Evolutionary conservation across 2,329 filamentous ascomycete species (phyloP).

Genomic region (Stylonectria norvegica): DNA sequence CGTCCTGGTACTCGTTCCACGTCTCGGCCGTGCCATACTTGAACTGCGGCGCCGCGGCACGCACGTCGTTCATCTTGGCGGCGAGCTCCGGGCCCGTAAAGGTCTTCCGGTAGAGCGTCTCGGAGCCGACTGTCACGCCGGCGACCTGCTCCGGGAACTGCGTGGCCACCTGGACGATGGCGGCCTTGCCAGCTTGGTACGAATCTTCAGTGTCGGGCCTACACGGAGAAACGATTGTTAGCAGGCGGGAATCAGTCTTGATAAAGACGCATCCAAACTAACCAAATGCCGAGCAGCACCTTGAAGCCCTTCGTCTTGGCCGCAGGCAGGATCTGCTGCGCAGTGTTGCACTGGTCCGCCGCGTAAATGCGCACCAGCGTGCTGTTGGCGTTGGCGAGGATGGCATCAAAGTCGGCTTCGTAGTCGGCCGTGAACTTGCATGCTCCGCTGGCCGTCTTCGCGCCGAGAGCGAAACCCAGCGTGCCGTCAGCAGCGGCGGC

Average conservation of each 20-base stretch:
- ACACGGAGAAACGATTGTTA: neutral
- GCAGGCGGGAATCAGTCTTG: neutral
- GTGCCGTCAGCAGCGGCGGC: neutral
- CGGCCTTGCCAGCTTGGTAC: neutral
- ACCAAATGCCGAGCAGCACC: neutral
- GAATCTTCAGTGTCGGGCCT: neutral
- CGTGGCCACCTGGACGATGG: neutral
- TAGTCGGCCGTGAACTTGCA: neutral
- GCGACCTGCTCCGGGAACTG: neutral
- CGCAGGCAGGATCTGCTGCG: neutral
- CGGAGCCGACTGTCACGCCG: neutral
- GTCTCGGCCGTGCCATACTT: neutral
- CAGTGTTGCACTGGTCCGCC: neutral
- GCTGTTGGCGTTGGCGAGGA: neutral
- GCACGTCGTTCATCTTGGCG: neutral
- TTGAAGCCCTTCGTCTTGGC: neutral
- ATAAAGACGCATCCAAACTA: neutral
- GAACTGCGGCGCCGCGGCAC: neutral
- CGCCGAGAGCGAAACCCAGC: neutral
- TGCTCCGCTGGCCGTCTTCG: neutral
- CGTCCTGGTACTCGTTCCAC: slow-evolving; percentile 1
- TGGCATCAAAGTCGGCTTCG: neutral
- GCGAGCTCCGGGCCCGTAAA: neutral
- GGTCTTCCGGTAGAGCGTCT: neutral
- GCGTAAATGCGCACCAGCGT: neutral